Evolutionary conservation across 108 stramenopile species (phyloP).

Genomic region (Fistulifera pelliculosa): DNA sequence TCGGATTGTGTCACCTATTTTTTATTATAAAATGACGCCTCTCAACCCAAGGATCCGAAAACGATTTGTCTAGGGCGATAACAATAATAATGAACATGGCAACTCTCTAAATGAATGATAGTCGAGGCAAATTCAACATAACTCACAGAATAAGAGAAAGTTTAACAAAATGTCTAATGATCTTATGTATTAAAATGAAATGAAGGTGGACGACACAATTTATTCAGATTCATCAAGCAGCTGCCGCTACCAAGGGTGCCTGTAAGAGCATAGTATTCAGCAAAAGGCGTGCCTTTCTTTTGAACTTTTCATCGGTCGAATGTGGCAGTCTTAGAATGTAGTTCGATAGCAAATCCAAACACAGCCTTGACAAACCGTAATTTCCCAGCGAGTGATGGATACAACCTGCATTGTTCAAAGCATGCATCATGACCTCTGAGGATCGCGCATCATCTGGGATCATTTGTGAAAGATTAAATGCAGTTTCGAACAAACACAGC

Average conservation of each 20-base stretch:
- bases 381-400: constrained; percentile 1
- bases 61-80: no score
- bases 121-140: no score
- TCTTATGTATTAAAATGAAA: no score
- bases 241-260: not conserved
- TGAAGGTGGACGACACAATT: no score
- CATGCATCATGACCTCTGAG: not conserved
- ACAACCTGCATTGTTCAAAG: not conserved
- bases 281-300: not conserved
- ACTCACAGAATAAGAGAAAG: no score
- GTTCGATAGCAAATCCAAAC: not conserved
- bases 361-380: not conserved
- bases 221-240: not conserved
- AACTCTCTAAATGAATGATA: no score
- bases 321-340: constrained; percentile 1
- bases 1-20: no score
- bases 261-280: constrained; percentile 3
- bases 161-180: no score
- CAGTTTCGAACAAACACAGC: not conserved
- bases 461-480: not conserved
- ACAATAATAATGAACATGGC: no score
- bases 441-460: not conserved
- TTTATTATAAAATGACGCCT: no score
- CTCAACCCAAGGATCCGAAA: no score
- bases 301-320: not conserved